A percentile compares a stretch with the other conserved stretches of the same genome.
phyloP scores from a whole-genome alignment of 148 eudicot genomes.

The Gaultheria prostrata region DNA sequence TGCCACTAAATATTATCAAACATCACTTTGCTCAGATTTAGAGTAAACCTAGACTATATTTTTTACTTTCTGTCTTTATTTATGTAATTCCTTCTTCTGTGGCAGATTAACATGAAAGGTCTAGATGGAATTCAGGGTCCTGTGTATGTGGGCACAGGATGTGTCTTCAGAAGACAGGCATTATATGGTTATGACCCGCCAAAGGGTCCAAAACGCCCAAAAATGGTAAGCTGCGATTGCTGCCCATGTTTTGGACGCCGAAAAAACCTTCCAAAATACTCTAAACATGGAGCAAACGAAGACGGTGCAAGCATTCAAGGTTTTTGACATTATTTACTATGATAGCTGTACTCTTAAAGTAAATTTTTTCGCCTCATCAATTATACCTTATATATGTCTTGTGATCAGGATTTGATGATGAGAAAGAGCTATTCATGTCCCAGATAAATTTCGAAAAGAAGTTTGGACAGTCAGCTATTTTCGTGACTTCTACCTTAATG shows the following conservation, averaged over 20 bases:
- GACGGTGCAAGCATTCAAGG: conserved; percentile 61
- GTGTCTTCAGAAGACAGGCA: conserved; percentile 96
- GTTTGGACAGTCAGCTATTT: conserved; percentile 89
- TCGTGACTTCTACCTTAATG: conserved; percentile 94
- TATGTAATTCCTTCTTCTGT: not conserved
- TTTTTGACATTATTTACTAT: conserved; percentile 22
- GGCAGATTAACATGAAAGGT: conserved; percentile 98
- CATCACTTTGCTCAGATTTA: conserved; percentile 11
- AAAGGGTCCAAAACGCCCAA: conserved; percentile 89
- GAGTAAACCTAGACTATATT: not conserved
- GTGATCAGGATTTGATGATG: conserved; percentile 60
- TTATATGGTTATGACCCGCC: conserved; percentile 96
- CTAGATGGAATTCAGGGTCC: conserved; percentile 98
- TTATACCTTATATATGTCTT: not conserved
- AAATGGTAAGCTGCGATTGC: conserved; percentile 94
- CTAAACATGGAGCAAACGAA: conserved; percentile 54
- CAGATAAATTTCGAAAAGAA: conserved; percentile 97
- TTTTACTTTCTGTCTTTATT: not conserved
- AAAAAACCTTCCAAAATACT: conserved; percentile 54
- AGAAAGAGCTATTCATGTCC: conserved; percentile 75
- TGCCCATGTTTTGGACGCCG: conserved; percentile 99
- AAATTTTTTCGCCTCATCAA: not conserved
- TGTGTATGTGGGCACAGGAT: conserved; percentile 96
- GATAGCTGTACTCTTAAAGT: not conserved
- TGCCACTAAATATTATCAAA: not conserved